These are phyloP conservation scores for Actinomucor elegans DNA, from an alignment of 371 early-diverging fungal species.

Conservation along the genomic window DNA sequence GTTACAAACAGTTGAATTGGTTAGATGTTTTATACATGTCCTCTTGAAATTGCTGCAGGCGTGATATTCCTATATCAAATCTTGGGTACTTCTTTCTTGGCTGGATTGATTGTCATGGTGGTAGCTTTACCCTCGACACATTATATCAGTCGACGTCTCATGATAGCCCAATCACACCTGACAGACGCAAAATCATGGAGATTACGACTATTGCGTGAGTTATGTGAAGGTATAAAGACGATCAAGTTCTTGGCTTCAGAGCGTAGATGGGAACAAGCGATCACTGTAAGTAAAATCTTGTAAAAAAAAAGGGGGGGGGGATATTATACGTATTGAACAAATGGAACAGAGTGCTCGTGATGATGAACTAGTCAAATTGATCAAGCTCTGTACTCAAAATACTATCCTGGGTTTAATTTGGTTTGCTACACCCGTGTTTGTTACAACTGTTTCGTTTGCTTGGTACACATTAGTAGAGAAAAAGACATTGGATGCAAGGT, in stretches of 20 bases:
- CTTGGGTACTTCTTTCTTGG: constrained; percentile 67
- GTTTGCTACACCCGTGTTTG: constrained; percentile 71
- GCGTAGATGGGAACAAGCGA: constrained; percentile 61
- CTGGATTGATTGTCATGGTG: constrained; percentile 63
- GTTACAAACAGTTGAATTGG: constrained; percentile 3
- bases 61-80: constrained; percentile 62
- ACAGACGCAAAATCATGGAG: constrained; percentile 62
- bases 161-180: constrained; percentile 52
- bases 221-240: constrained; percentile 70
- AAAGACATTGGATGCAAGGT: constrained; percentile 61
- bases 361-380: constrained; percentile 53
- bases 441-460: constrained; percentile 65
- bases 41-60: constrained; percentile 63
- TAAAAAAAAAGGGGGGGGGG: too few species aligned
- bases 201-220: constrained; percentile 60
- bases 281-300: constrained; percentile 43
- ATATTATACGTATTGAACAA: too few species aligned
- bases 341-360: constrained; percentile 61
- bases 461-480: constrained; percentile 65
- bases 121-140: constrained; percentile 65
- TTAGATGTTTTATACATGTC: constrained; percentile 63
- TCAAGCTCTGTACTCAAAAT: constrained; percentile 57
- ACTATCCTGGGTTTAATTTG: constrained; percentile 57
- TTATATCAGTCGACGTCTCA: constrained; percentile 46
- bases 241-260: constrained; percentile 82